Conservation (phyloP, 352 stramenopile genomes). For the Pythium aquatile region DNA sequence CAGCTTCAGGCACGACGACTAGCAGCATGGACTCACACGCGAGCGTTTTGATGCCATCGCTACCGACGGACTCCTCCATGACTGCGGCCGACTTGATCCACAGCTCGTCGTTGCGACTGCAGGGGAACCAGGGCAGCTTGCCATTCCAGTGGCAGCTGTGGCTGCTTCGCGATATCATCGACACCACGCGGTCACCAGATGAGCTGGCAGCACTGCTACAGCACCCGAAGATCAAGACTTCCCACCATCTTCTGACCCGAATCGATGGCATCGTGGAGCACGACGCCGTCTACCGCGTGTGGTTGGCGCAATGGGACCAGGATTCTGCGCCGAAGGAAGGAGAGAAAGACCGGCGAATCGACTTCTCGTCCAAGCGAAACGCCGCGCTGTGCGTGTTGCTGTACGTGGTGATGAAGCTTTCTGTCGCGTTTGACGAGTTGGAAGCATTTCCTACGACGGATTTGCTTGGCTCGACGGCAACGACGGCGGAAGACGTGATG, state of each 20-base stretch:
- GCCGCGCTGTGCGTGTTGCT: conserved; percentile 38
- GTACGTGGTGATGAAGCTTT: conserved; percentile 41
- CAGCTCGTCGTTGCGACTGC: not conserved
- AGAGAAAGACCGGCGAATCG: conserved; percentile 20
- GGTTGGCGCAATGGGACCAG: conserved; percentile 17
- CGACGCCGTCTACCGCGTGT: conserved; percentile 1
- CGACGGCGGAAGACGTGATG: not conserved
- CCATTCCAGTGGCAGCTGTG: conserved; percentile 45
- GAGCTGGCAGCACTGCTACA: conserved; percentile 36
- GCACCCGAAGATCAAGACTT: conserved; percentile 52
- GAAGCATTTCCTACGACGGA: not conserved
- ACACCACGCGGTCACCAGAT: conserved; percentile 13
- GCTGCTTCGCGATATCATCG: conserved; percentile 39
- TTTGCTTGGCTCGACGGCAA: not conserved
- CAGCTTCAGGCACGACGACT: not conserved
- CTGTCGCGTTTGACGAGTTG: conserved; percentile 5
- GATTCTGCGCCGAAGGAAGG: not conserved
- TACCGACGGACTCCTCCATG: conserved; percentile 20
- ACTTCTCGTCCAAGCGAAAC: conserved; percentile 41
- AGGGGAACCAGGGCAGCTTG: not conserved
- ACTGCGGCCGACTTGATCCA: conserved; percentile 23
- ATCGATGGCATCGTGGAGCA: conserved; percentile 23
- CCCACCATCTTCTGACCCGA: conserved; percentile 18
- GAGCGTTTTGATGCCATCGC: conserved; percentile 16
- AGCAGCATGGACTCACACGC: conserved; percentile 23